Conservation (phyloP, 208 protist species). For the Vickermania ingenoplastis region DNA sequence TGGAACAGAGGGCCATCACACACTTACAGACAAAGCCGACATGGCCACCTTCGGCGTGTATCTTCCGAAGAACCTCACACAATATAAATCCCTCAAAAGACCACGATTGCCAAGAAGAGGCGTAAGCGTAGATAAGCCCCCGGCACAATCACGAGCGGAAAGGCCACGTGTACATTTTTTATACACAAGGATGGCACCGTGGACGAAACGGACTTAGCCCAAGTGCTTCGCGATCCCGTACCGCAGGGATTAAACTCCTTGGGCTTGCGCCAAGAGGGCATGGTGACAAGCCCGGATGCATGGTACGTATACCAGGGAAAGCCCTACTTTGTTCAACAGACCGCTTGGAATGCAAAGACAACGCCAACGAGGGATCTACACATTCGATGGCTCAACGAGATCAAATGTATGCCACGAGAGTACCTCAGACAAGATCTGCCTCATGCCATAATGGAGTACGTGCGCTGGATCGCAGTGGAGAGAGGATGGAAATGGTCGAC, state of each 20-base stretch:
- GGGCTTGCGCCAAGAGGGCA: neutral
- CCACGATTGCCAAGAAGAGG: neutral
- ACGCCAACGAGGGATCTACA: neutral
- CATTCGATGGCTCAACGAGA: neutral
- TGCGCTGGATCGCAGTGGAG: neutral
- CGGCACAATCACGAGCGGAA: neutral
- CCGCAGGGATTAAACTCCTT: neutral
- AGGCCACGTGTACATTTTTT: neutral
- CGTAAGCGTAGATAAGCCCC: neutral
- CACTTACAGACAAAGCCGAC: neutral
- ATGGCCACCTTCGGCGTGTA: neutral
- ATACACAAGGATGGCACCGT: neutral
- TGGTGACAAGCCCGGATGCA: neutral
- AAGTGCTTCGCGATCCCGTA: neutral
- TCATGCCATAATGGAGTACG: neutral
- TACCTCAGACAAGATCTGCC: neutral
- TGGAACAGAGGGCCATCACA: neutral
- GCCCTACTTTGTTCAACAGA: neutral
- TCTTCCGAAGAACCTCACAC: neutral
- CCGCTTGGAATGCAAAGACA: neutral
- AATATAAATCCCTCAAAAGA: neutral
- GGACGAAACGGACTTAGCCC: neutral
- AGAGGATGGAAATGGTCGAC: conserved; percentile 3
- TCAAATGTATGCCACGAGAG: neutral
- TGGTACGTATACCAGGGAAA: conserved; percentile 2